These are phyloP conservation scores for Lavandula angustifolia DNA, from an alignment of 257 asterid species.

Conservation along the genomic window DNA sequence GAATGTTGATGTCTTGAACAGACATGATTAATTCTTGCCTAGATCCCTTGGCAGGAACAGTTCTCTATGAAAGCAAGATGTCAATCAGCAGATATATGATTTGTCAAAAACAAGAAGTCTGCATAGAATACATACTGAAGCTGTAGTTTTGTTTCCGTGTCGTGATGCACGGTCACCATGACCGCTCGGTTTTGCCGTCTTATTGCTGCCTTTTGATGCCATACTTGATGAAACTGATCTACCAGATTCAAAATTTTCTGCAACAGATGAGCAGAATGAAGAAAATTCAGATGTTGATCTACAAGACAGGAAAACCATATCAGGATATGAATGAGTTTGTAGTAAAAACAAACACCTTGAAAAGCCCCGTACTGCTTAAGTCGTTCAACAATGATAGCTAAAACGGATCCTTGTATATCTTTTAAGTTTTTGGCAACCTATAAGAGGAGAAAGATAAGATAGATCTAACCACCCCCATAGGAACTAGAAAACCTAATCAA, in stretches of 20 bases:
- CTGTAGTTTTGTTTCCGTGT: conserved; percentile 70
- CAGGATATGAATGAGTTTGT: background rate
- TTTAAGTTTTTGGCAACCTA: conserved; percentile 84
- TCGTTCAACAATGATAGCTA: conserved; percentile 88
- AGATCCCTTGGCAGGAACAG: conserved; percentile 67
- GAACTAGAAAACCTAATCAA: conserved; percentile 21
- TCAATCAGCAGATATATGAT: conserved; percentile 15
- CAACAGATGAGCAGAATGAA: conserved; percentile 29
- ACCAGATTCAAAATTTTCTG: conserved; percentile 69
- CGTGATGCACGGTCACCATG: conserved; percentile 66
- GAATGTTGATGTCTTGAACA: conserved; percentile 77
- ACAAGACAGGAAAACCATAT: conserved; percentile 9
- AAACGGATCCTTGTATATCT: conserved; percentile 96
- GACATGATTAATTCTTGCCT: conserved; percentile 77
- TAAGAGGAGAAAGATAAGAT: background rate
- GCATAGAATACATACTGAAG: conserved; percentile 61
- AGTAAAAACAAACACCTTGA: conserved; percentile 51
- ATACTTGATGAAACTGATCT: conserved; percentile 54
- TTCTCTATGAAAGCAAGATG: conserved; percentile 52
- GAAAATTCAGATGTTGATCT: conserved; percentile 15
- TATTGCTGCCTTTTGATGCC: conserved; percentile 63
- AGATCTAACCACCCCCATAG: conserved; percentile 8
- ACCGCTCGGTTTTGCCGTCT: conserved; percentile 68
- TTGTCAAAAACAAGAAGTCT: conserved; percentile 20
- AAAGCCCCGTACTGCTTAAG: conserved; percentile 63